These are phyloP conservation scores for Achaetomiella virescens DNA, from an alignment of 495 filamentous ascomycete genomes.

Conservation along the genomic window DNA sequence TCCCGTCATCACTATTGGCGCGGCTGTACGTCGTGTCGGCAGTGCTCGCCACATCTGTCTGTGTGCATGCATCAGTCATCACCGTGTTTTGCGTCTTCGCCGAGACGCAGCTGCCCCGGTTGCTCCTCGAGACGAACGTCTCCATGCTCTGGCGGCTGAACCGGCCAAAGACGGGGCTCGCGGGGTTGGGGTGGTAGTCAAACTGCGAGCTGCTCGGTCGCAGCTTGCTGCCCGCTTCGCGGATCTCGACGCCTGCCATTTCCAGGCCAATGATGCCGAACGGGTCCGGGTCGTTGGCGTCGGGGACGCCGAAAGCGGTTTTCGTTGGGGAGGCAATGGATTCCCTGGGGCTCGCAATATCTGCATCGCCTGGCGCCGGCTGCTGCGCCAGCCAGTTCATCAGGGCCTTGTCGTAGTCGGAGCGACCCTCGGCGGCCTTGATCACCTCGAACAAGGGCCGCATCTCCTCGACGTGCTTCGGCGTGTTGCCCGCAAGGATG, in stretches of 20 bases:
- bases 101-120: slow-evolving; percentile 60
- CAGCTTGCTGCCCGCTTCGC: slow-evolving; percentile 69
- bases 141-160: slow-evolving; percentile 67
- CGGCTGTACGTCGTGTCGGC: slow-evolving; percentile 45
- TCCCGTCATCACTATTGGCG: slow-evolving; percentile 42
- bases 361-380: slow-evolving; percentile 68
- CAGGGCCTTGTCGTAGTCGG: slow-evolving; percentile 57
- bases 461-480: slow-evolving; percentile 58
- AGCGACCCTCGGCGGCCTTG: slow-evolving; percentile 77
- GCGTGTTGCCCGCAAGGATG: slow-evolving; percentile 73
- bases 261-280: slow-evolving; percentile 82
- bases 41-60: slow-evolving; percentile 49
- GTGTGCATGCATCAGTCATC: slow-evolving; percentile 50
- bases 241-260: slow-evolving; percentile 76
- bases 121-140: slow-evolving; percentile 52
- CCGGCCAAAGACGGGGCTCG: slow-evolving; percentile 65
- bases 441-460: slow-evolving; percentile 68
- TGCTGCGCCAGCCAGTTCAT: slow-evolving; percentile 44
- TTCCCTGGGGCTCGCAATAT: slow-evolving; percentile 46
- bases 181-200: slow-evolving; percentile 69
- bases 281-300: slow-evolving; percentile 74
- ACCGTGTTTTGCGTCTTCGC: slow-evolving; percentile 51
- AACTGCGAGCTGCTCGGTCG: slow-evolving; percentile 69
- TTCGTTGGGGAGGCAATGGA: slow-evolving; percentile 21
- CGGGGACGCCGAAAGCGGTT: slow-evolving; percentile 67